Evolutionary conservation across 495 filamentous ascomycete genomes (phyloP).

Genomic region (Talaromyces proteolyticus): DNA sequence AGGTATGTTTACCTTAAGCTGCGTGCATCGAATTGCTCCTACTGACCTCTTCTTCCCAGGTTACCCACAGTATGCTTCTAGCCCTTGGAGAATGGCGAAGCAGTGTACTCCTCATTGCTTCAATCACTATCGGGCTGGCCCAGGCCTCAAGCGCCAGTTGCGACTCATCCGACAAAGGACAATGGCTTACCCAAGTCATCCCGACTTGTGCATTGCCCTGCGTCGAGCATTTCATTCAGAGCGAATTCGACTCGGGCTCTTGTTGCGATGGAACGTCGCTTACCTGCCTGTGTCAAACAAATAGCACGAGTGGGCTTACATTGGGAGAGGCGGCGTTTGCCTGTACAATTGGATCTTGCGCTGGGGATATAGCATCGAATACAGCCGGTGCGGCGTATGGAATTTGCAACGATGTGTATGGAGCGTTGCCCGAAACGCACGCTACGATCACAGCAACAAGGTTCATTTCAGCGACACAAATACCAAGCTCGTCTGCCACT

Average conservation of each 20-base stretch:
- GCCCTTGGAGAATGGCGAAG: slow-evolving; percentile 18
- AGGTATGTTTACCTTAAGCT: slow-evolving; percentile 15
- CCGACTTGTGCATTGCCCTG: slow-evolving; percentile 62
- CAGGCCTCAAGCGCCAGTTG: neutral
- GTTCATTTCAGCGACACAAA: slow-evolving; percentile 25
- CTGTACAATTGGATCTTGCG: slow-evolving; percentile 49
- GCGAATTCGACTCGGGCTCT: slow-evolving; percentile 46
- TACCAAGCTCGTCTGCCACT: slow-evolving; percentile 8
- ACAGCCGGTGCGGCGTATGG: slow-evolving; percentile 37
- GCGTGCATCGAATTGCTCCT: slow-evolving; percentile 5
- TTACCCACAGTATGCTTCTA: slow-evolving; percentile 29
- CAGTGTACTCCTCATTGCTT: slow-evolving; percentile 2
- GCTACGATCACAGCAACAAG: slow-evolving; percentile 54
- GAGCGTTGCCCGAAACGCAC: slow-evolving; percentile 54
- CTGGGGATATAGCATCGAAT: slow-evolving; percentile 13
- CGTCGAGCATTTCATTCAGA: slow-evolving; percentile 52
- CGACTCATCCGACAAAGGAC: neutral
- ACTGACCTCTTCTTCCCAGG: neutral
- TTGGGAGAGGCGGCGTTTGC: slow-evolving; percentile 62
- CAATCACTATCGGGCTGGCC: slow-evolving; percentile 3
- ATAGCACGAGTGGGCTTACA: slow-evolving; percentile 57
- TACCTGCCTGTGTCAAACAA: slow-evolving; percentile 56
- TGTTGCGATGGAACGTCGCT: slow-evolving; percentile 47
- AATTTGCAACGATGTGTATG: slow-evolving; percentile 50
- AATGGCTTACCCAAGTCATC: slow-evolving; percentile 32